Evolutionary conservation across 1,139 yeast species (phyloP).

Genomic region (Diutina rugosa): DNA sequence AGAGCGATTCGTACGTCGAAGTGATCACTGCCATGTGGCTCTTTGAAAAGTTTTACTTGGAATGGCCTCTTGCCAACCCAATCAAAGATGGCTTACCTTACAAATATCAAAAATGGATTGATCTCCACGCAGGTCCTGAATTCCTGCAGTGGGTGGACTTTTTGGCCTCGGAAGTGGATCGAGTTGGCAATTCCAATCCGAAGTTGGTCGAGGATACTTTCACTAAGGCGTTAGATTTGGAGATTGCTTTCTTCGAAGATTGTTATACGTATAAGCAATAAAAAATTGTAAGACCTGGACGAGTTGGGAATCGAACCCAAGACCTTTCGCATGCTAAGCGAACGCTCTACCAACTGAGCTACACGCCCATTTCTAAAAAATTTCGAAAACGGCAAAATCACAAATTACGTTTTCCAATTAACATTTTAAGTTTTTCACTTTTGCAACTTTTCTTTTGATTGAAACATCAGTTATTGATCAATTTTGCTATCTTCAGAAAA

Average conservation of each 20-base stretch:
- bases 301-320: neutral
- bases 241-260: conserved; percentile 31
- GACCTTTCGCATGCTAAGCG: neutral
- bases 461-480: too few species aligned
- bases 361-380: neutral
- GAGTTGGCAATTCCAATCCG: conserved; percentile 13
- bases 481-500: too few species aligned
- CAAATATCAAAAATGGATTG: conserved; percentile 39
- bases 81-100: conserved; percentile 17
- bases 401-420: too few species aligned
- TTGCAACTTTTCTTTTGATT: too few species aligned
- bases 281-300: neutral
- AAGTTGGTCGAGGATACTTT: conserved; percentile 19
- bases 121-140: conserved; percentile 33
- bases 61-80: conserved; percentile 32
- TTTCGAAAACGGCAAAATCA: too few species aligned
- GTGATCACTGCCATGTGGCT: conserved; percentile 31
- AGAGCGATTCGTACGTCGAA: conserved; percentile 24
- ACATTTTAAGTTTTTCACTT: too few species aligned
- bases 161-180: conserved; percentile 28
- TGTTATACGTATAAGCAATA: conserved; percentile 20
- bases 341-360: neutral
- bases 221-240: conserved; percentile 21
- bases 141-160: conserved; percentile 35
- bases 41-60: conserved; percentile 39